Conservation (phyloP, 495 filamentous ascomycete species). For the Amniculicola lignicola region DNA sequence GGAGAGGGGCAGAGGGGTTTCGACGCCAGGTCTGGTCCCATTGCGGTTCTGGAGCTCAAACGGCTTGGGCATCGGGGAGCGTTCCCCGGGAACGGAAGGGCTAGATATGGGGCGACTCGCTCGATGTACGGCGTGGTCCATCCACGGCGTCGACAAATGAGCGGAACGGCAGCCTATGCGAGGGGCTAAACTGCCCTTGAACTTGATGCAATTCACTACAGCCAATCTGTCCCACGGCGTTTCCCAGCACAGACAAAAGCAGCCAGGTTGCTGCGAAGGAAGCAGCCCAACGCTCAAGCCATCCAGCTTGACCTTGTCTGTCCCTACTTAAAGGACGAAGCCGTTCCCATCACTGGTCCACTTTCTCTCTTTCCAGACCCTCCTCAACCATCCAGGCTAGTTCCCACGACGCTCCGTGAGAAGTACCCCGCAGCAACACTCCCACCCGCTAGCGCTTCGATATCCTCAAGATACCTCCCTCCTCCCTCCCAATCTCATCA, state of each 20-base stretch:
- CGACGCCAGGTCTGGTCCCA: no score
- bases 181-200: conserved; percentile 23
- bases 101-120: neutral
- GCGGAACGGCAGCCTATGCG: conserved; percentile 25
- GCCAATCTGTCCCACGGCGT: conserved; percentile 21
- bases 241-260: conserved; percentile 7
- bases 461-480: neutral
- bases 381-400: neutral
- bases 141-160: conserved; percentile 5
- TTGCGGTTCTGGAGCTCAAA: no score
- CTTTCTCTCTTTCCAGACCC: neutral
- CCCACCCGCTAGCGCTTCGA: neutral
- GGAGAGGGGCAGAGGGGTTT: no score
- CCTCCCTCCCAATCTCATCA: neutral
- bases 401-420: conserved; percentile 8
- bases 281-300: conserved; percentile 14
- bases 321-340: conserved; percentile 12
- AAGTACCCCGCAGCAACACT: conserved; percentile 21
- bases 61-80: conserved; percentile 20
- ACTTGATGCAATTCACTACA: conserved; percentile 3
- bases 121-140: no score
- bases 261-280: neutral
- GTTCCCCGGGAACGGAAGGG: conserved; percentile 15
- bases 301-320: neutral
- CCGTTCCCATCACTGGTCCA: neutral